phyloP scores from a whole-genome alignment of 2,329 filamentous ascomycete species.

The Ophiostoma montium region DNA sequence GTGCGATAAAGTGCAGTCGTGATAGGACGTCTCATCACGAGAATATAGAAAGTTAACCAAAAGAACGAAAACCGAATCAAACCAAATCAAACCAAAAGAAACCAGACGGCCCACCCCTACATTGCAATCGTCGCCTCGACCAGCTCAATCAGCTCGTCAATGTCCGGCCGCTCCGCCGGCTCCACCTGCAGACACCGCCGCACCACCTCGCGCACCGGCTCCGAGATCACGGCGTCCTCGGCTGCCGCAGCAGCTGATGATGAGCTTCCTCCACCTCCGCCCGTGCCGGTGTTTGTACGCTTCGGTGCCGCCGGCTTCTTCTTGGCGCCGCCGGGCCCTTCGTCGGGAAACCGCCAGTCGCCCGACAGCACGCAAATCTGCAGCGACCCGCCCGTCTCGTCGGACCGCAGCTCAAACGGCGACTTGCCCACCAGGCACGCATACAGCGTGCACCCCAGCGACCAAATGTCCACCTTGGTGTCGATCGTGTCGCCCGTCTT shows the following conservation, averaged over 20 bases:
- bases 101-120: slow-evolving; percentile 24
- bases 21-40: no score
- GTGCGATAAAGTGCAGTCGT: no score
- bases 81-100: not conserved
- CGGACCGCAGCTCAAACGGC: slow-evolving; percentile 87
- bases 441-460: slow-evolving; percentile 91
- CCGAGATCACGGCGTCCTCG: slow-evolving; percentile 50
- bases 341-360: slow-evolving; percentile 93
- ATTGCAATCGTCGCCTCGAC: slow-evolving; percentile 62
- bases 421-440: slow-evolving; percentile 94
- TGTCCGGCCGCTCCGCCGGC: slow-evolving; percentile 72
- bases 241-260: slow-evolving; percentile 17
- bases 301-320: slow-evolving; percentile 21
- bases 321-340: slow-evolving; percentile 44
- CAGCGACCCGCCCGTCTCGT: slow-evolving; percentile 88
- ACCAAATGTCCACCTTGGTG: slow-evolving; percentile 97
- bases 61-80: not conserved
- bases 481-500: slow-evolving; percentile 86
- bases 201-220: slow-evolving; percentile 75
- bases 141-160: slow-evolving; percentile 67
- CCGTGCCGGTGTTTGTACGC: slow-evolving; percentile 16
- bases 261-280: slow-evolving; percentile 10
- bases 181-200: slow-evolving; percentile 77
- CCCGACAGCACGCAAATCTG: slow-evolving; percentile 86
- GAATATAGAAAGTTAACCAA: not conserved